Base-by-base conservation (phyloP, 441 rosid species). In the Omphalea diandra region DNA sequence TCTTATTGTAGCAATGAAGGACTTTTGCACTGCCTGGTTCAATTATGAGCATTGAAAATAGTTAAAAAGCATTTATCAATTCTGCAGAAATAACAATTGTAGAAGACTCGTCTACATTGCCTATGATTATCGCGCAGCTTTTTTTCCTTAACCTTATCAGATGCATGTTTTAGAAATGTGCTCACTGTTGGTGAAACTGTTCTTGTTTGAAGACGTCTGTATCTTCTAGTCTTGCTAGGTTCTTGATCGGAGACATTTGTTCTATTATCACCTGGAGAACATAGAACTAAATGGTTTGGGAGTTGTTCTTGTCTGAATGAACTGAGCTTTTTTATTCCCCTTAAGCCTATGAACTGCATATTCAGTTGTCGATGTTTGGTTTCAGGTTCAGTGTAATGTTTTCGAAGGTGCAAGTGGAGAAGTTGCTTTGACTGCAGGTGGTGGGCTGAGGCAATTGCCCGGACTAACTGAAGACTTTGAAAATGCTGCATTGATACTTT, bases 321-420 rank as follows among this genome's bases (percentile, higher is more conserved):
- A 22, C 44, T 53, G 11, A 33, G 26, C 60, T 52, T 4, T 18
- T n/a, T n/a, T n/a, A n/a, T n/a, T n/a, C n/a, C n/a, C n/a, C n/a
- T 11, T 35, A 35, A 56, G 40, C 3, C 7, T 41, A 54, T 26
- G 52, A 8, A 26, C 38, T 63, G 55, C 12, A 52, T 60, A 60
- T 70, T 74, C 73, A 73, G 29, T 75, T 65, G 9, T 60, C 71
- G 59, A 68, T 75, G 59, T 67, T 33, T 59, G 71, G 69, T 63
- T 74, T 74, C 88, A 95, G 99, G 92, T 83, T 73, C 99, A 95
- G 73, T 89, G 98, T 76, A 92, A 95, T 79, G 92, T 86, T 69
- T 92, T 95, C 65, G 83, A 89, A 85, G 97, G 97, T 68, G 93
- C 92, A 75, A 84, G 60, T 31, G 95, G 99, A 75, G 93, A 92